Percentiles rank a stretch among this genome's conserved stretches.
phyloP scores from a whole-genome alignment of 2,329 filamentous ascomycete genomes.

The Shiraia bambusicola region DNA sequence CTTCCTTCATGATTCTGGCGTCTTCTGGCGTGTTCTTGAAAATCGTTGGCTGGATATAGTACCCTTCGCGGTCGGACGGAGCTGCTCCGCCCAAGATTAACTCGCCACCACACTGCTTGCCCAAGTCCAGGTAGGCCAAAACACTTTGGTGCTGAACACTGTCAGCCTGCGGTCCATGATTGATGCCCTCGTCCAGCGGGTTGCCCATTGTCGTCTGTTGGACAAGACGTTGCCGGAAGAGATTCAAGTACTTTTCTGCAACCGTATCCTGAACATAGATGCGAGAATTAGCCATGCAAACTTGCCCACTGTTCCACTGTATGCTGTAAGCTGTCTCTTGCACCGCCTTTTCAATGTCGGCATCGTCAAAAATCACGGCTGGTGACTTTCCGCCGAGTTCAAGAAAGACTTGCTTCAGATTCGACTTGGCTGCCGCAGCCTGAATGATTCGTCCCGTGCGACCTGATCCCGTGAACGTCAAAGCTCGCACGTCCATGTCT shows the following conservation, averaged over 20 bases:
- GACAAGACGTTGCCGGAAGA: constrained; percentile 41
- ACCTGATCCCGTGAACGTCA: constrained; percentile 82
- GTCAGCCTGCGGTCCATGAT: constrained; percentile 58
- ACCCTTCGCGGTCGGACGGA: constrained; percentile 34
- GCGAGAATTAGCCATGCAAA: constrained; percentile 61
- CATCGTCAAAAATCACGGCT: constrained; percentile 77
- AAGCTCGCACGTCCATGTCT: constrained; percentile 74
- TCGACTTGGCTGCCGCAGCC: constrained; percentile 67
- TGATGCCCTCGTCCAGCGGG: constrained; percentile 71
- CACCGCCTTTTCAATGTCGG: constrained; percentile 74
- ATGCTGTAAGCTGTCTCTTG: constrained; percentile 53
- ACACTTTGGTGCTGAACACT: constrained; percentile 54
- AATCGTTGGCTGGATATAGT: constrained; percentile 69
- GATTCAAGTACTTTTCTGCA: constrained; percentile 49
- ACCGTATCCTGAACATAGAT: constrained; percentile 59
- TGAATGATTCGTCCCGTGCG: constrained; percentile 86
- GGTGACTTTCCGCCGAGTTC: constrained; percentile 89
- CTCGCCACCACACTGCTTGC: constrained; percentile 64
- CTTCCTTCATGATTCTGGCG: constrained; percentile 80
- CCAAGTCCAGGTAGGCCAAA: constrained; percentile 52
- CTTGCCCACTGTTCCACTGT: constrained; percentile 58
- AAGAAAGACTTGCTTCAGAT: constrained; percentile 83
- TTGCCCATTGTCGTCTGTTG: constrained; percentile 48
- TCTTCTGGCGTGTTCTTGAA: constrained; percentile 74
- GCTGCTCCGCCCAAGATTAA: constrained; percentile 35